phyloP scores from a whole-genome alignment of 345 rosid genomes.

The Excoecaria cochinchinensis region DNA sequence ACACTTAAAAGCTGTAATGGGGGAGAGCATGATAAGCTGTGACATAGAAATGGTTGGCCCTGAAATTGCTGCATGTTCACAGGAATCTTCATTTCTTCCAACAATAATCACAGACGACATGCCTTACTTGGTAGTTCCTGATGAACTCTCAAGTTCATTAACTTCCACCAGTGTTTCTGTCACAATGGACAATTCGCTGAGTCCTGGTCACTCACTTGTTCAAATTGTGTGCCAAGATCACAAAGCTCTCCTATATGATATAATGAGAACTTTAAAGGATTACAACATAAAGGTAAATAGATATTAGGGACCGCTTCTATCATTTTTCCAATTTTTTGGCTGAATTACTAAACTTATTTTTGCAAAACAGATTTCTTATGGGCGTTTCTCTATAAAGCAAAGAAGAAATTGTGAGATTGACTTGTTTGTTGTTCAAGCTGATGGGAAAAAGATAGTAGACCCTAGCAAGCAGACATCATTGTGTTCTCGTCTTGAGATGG shows the following conservation, averaged over 20 bases:
- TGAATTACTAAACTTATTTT: background rate
- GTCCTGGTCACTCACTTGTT: constrained; percentile 83
- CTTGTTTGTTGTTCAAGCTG: constrained; percentile 78
- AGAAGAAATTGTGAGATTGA: constrained; percentile 73
- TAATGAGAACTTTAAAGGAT: constrained; percentile 94
- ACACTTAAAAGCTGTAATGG: constrained; percentile 45
- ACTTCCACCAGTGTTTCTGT: constrained; percentile 52
- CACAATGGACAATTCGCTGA: constrained; percentile 69
- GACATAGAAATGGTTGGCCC: constrained; percentile 76
- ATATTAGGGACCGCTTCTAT: constrained; percentile 2
- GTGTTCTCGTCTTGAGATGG: constrained; percentile 60
- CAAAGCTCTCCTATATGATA: constrained; percentile 89
- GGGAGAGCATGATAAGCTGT: constrained; percentile 65
- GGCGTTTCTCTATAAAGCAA: constrained; percentile 65
- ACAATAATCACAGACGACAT: constrained; percentile 57
- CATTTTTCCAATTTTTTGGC: background rate
- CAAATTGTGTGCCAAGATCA: constrained; percentile 85
- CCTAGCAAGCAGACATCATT: constrained; percentile 71
- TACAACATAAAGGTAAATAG: constrained; percentile 79
- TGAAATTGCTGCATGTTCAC: constrained; percentile 64
- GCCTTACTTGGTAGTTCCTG: constrained; percentile 42
- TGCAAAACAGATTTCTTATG: constrained; percentile 69
- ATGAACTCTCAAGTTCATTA: constrained; percentile 35
- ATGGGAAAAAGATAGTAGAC: constrained; percentile 86
- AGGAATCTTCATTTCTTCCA: constrained; percentile 61